phyloP scores from a whole-genome alignment of 2,329 filamentous ascomycete species.

The Hysterium pulicare region DNA sequence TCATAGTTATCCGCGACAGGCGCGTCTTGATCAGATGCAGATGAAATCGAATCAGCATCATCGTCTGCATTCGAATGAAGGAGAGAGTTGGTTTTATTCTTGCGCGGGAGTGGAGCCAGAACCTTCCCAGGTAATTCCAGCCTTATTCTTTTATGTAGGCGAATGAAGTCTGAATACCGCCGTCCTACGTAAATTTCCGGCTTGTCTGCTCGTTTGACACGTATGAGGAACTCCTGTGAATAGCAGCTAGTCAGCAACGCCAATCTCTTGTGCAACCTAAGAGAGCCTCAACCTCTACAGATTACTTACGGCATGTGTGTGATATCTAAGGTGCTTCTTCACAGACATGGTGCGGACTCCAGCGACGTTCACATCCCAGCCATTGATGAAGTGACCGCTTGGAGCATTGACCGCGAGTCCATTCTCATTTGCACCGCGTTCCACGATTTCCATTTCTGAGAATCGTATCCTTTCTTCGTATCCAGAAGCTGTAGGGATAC shows the following conservation, averaged over 20 bases:
- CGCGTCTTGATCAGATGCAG: constrained; percentile 66
- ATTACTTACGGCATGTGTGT: constrained; percentile 77
- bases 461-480: constrained; percentile 98
- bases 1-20: constrained; percentile 38
- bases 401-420: constrained; percentile 83
- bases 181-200: constrained; percentile 76
- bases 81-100: constrained; percentile 79
- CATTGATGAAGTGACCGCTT: constrained; percentile 87
- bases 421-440: constrained; percentile 86
- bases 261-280: background rate
- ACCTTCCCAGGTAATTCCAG: constrained; percentile 88
- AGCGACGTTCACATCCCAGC: constrained; percentile 95
- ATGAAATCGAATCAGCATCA: constrained; percentile 77
- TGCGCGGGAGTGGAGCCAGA: constrained; percentile 79
- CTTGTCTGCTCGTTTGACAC: constrained; percentile 74
- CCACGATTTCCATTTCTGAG: constrained; percentile 93
- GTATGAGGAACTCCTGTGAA: constrained; percentile 76
- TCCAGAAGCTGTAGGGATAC: constrained; percentile 89
- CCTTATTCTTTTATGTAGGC: constrained; percentile 73
- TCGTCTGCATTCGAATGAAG: constrained; percentile 59
- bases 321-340: constrained; percentile 83
- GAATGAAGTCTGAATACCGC: constrained; percentile 83
- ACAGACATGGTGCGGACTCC: constrained; percentile 76
- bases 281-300: background rate
- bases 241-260: background rate